Percentiles rank a stretch among this genome's conserved stretches.
These are phyloP conservation scores for Dissophora globulifera DNA, from an alignment of 192 early-diverging fungal species.

Conservation along the genomic window DNA sequence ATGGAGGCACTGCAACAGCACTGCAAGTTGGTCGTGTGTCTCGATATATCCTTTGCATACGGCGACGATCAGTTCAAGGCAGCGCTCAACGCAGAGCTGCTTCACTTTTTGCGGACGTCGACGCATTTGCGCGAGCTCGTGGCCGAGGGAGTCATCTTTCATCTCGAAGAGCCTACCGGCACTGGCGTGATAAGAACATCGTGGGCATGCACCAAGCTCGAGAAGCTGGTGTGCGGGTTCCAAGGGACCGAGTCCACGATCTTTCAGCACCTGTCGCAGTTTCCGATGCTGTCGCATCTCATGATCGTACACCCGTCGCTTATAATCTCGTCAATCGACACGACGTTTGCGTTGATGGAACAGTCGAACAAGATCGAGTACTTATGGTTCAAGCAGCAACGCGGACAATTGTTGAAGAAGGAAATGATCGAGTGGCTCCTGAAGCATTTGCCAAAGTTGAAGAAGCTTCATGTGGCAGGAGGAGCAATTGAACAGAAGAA, in stretches of 20 bases:
- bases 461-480: constrained; percentile 33
- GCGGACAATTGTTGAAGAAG: constrained; percentile 15
- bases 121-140: constrained; percentile 16
- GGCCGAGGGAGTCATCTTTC: constrained; percentile 38
- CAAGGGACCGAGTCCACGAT: constrained; percentile 32
- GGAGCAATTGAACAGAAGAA: constrained; percentile 6
- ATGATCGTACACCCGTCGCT: constrained; percentile 30
- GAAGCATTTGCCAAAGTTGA: constrained; percentile 32
- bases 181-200: constrained; percentile 6
- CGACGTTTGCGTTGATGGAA: constrained; percentile 27
- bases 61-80: constrained; percentile 21
- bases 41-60: constrained; percentile 32
- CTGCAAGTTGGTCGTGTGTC: constrained; percentile 24
- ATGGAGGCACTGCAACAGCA: constrained; percentile 27
- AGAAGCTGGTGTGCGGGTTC: constrained; percentile 47
- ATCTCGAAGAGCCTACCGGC: constrained; percentile 20
- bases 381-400: constrained; percentile 34
- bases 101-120: constrained; percentile 21
- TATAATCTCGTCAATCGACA: constrained; percentile 15
- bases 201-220: constrained; percentile 34
- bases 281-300: constrained; percentile 15
- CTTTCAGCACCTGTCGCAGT: constrained; percentile 26
- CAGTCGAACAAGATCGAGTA: constrained; percentile 32
- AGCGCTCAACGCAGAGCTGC: not conserved
- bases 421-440: constrained; percentile 19